A percentile compares a stretch with the other conserved stretches of the same genome.
Conservation (phyloP, 139 green algal genomes). For the Ettlia oleoabundans region DNA sequence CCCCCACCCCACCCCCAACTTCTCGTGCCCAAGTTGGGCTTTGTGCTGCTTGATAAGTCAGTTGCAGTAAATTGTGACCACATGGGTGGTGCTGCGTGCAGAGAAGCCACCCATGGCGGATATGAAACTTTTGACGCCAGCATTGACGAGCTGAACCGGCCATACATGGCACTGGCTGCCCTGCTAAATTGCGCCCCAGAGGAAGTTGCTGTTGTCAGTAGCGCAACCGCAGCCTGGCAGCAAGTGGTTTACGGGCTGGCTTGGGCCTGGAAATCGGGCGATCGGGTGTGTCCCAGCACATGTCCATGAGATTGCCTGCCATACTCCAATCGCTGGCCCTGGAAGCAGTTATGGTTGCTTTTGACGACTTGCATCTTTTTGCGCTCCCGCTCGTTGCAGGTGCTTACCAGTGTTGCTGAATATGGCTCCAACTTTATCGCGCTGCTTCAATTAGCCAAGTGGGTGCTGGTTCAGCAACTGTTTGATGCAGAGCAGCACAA, state of each 20-base stretch:
- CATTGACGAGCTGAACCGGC: conserved; percentile 37
- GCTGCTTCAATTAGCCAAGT: conserved; percentile 67
- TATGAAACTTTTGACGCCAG: conserved; percentile 57
- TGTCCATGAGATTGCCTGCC: too few relatives aligned
- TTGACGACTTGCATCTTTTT: too few relatives aligned
- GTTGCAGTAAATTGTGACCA: background rate
- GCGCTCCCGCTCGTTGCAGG: background rate
- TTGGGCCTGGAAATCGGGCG: conserved; percentile 49
- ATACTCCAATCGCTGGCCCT: too few relatives aligned
- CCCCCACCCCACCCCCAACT: too few relatives aligned
- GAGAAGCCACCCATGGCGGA: conserved; percentile 22
- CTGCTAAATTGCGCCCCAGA: conserved; percentile 65
- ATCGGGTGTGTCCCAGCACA: conserved; percentile 28
- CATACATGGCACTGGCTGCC: conserved; percentile 56
- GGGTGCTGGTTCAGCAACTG: too few relatives aligned
- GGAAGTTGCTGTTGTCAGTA: conserved; percentile 63
- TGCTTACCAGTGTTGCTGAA: conserved; percentile 66
- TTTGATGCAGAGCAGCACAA: too few relatives aligned
- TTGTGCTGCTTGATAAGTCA: too few relatives aligned
- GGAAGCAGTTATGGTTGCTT: too few relatives aligned
- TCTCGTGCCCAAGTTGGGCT: too few relatives aligned
- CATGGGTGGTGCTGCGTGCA: background rate
- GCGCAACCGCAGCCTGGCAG: conserved; percentile 64
- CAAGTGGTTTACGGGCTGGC: conserved; percentile 72
- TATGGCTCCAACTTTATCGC: conserved; percentile 78